Base-by-base conservation (phyloP, 208 protist genomes). In the Phytomonas francai region DNA sequence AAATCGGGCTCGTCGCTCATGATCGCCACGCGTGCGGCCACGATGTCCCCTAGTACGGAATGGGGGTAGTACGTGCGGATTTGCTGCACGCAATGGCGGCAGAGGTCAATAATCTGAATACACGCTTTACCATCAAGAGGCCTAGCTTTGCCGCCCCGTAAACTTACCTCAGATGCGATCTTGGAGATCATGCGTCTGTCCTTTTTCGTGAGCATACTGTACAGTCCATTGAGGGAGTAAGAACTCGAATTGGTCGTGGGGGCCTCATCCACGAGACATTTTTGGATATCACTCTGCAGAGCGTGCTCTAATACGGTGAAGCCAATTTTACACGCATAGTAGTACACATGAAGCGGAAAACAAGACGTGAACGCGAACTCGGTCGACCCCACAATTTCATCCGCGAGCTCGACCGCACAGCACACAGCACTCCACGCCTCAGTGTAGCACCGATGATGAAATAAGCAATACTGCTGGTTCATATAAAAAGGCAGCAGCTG, bases 301-400 rank as follows among this genome's bases (percentile, higher is more conserved):
- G 0, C 28, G 19, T 54, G 25, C 22, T 54, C 45, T 7, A 54
- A 54, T 25, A 19, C 22, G 62, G 7, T 29, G 31, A 65, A 59
- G 0, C 80, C 85, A 14, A 91, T 67, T 29, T 69, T 34, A n/a
- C 79, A 85, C 29, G 74, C 79, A 61, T 87, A 83, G 54, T 77
- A 58, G 56, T 90, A 94, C 33, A 88, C 81, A 58, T 74, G 70
- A 9, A 90, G 65, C 32, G 88, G 76, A 51, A 84, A 89, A 65
- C 88, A 94, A 42, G 84, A 77, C 0, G 79, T 83, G 62, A 91
- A 90, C 69, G 82, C 83, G 45, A 89, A 84, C 70, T 89, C 81
- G 2, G 80, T 68, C 5, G 83, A 89, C 60, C 85, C 88, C 31
- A 82, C 79, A 27, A 94, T 63, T 70, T 94, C 88, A 59, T 94